Evolutionary conservation across 1,284 basidiomycete genomes (phyloP), one percentile per base, ranked within the genome.

Genomic region (Tilletia horrida): DNA sequence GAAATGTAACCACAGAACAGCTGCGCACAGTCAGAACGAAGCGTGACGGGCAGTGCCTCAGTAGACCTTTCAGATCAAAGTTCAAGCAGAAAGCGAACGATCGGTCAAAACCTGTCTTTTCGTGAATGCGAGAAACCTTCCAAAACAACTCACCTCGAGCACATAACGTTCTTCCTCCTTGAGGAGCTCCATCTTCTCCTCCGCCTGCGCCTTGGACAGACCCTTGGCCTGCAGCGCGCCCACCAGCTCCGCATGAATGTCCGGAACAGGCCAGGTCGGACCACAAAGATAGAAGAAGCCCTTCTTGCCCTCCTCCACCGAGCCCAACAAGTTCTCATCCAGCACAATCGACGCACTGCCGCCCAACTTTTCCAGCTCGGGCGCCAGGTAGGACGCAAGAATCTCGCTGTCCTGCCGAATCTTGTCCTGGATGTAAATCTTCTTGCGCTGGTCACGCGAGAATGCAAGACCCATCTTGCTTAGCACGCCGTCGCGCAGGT

Each of bases 151-250:
- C 62, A 95, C 94, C 87, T 98, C 95, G 52, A 97, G 87, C 16
- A 98, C 93, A 83, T 97, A 97, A 65, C 94, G 88, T 84, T 98
- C 95, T 75, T 95, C 91, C 84, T 96, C 95, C 85, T 98, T 98
- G 78, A 97, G 84, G 68, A 88, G 86, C 84, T 97, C 94, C 61
- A 98, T 84, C 83, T 89, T 92, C 69, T 88, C 86, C 67, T 90
- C 91, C 1, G 95, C 96, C 67, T 85, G 83, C 71, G 88, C 85
- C 64, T 86, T 84, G 18, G 87, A 85, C 81, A 88, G 84, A 29
- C 89, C 89, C 70, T 88, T 88, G 81, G 89, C 87, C 40, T 65
- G 69, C 45, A 87, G 86, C 1, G 91, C 89, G 43, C 87, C 87
- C 21, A 94, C 89, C 62, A 99, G 85, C 0, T 94, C 91, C 83